These are phyloP conservation scores for Dioscorea dumetorum DNA, from an alignment of 106 monocot species.

Conservation along the genomic window DNA sequence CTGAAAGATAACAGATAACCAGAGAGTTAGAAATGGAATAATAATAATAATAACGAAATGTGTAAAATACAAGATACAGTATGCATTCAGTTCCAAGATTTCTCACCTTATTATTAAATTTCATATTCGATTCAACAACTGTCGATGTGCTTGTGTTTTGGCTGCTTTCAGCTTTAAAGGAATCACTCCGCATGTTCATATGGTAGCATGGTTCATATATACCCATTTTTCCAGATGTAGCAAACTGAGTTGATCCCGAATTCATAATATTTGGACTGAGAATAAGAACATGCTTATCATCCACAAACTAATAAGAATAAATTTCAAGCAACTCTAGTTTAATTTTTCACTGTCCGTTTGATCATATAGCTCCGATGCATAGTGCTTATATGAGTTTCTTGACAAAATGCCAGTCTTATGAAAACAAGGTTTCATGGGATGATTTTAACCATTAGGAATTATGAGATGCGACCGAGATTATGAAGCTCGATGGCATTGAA, in stretches of 20 bases:
- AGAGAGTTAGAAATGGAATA: neutral
- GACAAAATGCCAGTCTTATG: no score
- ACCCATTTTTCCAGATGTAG: constrained; percentile 44
- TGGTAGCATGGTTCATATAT: constrained; percentile 55
- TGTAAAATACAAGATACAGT: neutral
- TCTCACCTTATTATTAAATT: constrained; percentile 40
- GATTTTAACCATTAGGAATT: no score
- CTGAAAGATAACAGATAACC: constrained; percentile 19
- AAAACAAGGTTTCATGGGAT: no score
- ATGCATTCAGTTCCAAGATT: neutral
- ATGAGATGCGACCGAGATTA: no score
- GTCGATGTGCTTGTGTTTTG: constrained; percentile 41
- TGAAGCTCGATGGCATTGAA: no score
- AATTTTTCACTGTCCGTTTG: no score
- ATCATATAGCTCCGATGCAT: no score
- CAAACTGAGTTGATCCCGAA: constrained; percentile 38
- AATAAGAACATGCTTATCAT: no score
- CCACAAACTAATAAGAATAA: no score
- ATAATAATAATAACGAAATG: neutral
- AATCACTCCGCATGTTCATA: constrained; percentile 54
- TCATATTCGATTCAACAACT: constrained; percentile 42
- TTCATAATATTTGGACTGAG: no score
- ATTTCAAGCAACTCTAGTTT: no score
- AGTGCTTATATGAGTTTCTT: no score
- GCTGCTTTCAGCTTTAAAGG: constrained; percentile 48